phyloP scores from a whole-genome alignment of 371 early-diverging fungal genomes.

The Mucor piriformis region DNA sequence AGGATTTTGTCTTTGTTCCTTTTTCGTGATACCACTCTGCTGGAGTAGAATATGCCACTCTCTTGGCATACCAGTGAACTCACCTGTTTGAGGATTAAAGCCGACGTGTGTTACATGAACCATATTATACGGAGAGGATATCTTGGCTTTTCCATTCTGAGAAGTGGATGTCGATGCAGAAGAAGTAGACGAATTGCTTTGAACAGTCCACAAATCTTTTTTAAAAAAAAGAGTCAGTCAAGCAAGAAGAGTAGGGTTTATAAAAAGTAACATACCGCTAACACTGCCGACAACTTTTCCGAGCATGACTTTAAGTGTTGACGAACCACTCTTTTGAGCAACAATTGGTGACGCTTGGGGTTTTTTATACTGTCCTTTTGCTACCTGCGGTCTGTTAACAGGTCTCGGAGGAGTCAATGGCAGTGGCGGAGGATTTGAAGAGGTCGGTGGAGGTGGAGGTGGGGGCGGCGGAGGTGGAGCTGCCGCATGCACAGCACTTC shows the following conservation, averaged over 20 bases:
- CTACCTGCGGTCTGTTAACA: background rate
- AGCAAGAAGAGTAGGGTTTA: background rate
- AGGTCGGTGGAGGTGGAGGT: background rate
- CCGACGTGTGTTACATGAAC: conserved; percentile 95
- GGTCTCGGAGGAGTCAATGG: conserved; percentile 11
- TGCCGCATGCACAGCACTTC: background rate
- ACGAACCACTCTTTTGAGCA: conserved; percentile 30
- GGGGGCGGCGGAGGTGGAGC: background rate
- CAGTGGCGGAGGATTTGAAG: background rate
- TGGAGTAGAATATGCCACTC: conserved; percentile 91
- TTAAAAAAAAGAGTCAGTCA: conserved; percentile 1
- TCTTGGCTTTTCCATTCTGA: conserved; percentile 57
- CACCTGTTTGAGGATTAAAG: conserved; percentile 86
- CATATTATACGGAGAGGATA: conserved; percentile 94
- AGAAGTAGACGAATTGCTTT: conserved; percentile 3
- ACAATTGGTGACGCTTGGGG: conserved; percentile 9
- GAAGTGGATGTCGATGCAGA: conserved; percentile 10
- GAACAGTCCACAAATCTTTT: conserved; percentile 29
- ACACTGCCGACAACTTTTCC: conserved; percentile 62
- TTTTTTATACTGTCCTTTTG: conserved; percentile 16
- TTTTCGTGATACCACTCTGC: conserved; percentile 92
- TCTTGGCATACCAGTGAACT: conserved; percentile 91
- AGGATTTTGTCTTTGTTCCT: conserved; percentile 93
- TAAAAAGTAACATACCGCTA: conserved; percentile 41
- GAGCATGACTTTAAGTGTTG: conserved; percentile 63